Evolutionary conservation across 192 early-diverging fungal species (phyloP), one percentile per base, ranked within the genome.

Genomic region (Phycomyces nitens): DNA sequence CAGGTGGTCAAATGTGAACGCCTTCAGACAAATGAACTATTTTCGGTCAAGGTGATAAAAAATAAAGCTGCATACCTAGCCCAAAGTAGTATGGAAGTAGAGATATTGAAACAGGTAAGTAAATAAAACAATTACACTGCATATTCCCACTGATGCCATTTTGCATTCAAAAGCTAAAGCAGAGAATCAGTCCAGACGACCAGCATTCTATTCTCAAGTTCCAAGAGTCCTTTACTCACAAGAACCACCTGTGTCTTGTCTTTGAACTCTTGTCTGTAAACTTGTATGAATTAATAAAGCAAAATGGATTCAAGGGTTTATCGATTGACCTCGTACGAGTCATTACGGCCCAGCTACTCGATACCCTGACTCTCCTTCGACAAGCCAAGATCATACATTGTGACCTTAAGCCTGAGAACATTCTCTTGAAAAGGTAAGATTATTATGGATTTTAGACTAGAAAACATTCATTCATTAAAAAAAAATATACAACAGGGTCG

Each of bases 371-470:
- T 24, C 79, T 96, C 20, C 71, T 99, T 24, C 89, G 82, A 64
- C 81, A 88, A 69, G 89, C 92, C 0, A 80, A 86, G 24, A 88
- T 98, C 43, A 98, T 99, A 56, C 97, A 99, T 69, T 94, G 94
- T 54, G 97, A 99, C 78, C 84, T 99, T 55, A 99, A 99, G 73
- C 95, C 97, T 4, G 95, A 99, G 75, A 99, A 99, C 73, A 93
- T 97, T 44, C 65, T 99, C 60, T 81, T 99, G 27, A 90, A 90
- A 78, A 89, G 83, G 87, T 89, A 62, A 70, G 82, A 41, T n/a
- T 44, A 18, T 26, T 21, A 41, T 16, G 27, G 39, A 56, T n/a
- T n/a, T n/a, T n/a, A n/a, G n/a, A n/a, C n/a, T n/a, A n/a, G n/a
- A n/a, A n/a, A n/a, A n/a, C n/a, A n/a, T n/a, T n/a, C n/a, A n/a